Evolutionary conservation across 192 early-diverging fungal genomes (phyloP).

Genomic region (Paraglomus occultum): DNA sequence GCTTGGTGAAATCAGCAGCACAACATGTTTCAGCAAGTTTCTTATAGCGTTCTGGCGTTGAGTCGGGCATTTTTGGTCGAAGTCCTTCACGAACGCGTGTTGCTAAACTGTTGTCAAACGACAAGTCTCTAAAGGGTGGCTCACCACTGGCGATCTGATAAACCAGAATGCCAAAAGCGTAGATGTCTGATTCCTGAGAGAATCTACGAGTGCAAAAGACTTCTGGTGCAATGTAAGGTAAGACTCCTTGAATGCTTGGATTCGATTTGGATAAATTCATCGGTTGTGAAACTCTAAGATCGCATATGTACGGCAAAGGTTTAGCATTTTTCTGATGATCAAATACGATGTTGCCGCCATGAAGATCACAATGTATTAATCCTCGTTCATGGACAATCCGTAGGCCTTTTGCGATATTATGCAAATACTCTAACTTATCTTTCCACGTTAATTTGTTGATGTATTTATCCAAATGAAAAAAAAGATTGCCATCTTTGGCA

Average conservation of each 20-base stretch:
- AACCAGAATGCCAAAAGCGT: constrained; percentile 8
- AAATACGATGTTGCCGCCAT: constrained; percentile 1
- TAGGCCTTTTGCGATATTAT: not conserved
- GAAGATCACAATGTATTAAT: constrained; percentile 14
- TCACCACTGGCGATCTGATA: constrained; percentile 5
- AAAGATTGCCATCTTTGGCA: constrained; percentile 11
- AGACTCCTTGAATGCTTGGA: not conserved
- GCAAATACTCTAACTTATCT: not conserved
- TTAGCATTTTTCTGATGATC: too few species aligned
- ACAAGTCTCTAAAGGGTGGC: not conserved
- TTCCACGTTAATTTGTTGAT: not conserved
- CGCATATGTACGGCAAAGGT: too few species aligned
- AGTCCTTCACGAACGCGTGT: not conserved
- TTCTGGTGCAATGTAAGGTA: constrained; percentile 20
- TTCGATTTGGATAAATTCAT: too few species aligned
- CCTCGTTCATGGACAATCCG: not conserved
- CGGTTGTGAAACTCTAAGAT: too few species aligned
- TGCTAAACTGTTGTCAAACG: not conserved
- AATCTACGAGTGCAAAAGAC: not conserved
- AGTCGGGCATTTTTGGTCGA: not conserved
- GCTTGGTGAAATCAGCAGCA: too few species aligned
- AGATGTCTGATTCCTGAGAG: constrained; percentile 1
- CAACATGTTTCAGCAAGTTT: too few species aligned
- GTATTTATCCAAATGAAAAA: not conserved
- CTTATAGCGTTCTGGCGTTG: too few species aligned